A percentile compares a stretch with the other conserved stretches of the same genome.
Evolutionary conservation across 2,329 filamentous ascomycete genomes (phyloP).

Genomic region (Xylariaceae sp.): DNA sequence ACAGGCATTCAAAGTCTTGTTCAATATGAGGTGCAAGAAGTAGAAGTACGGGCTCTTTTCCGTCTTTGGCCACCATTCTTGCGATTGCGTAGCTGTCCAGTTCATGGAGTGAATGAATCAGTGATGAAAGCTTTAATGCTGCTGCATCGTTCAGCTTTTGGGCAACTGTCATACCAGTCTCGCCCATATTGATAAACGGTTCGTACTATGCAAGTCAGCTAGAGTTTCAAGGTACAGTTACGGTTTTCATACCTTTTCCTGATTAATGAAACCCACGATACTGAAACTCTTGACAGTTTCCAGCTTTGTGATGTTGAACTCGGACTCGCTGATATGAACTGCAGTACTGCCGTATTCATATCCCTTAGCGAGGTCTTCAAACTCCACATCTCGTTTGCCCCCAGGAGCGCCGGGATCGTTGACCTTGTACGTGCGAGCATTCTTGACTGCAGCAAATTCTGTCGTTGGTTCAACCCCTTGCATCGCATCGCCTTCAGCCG

Average conservation of each 20-base stretch:
- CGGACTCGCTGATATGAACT: conserved; percentile 82
- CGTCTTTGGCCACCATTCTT: conserved; percentile 79
- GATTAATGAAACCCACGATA: conserved; percentile 82
- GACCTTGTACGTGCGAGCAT: conserved; percentile 76
- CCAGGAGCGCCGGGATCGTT: conserved; percentile 71
- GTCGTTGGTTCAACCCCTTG: conserved; percentile 46
- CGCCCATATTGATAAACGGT: conserved; percentile 81
- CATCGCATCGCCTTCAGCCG: conserved; percentile 51
- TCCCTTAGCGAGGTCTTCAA: conserved; percentile 84
- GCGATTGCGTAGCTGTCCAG: conserved; percentile 83
- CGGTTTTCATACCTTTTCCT: conserved; percentile 54
- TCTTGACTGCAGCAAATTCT: conserved; percentile 68
- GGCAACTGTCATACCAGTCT: conserved; percentile 72
- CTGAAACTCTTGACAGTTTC: conserved; percentile 73
- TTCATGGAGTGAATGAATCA: conserved; percentile 84
- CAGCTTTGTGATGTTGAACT: conserved; percentile 84
- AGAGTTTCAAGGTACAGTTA: neutral
- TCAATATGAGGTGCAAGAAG: conserved; percentile 80
- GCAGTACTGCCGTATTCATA: conserved; percentile 92
- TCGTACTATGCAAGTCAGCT: conserved; percentile 59
- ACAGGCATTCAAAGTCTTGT: conserved; percentile 75
- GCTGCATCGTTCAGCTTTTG: conserved; percentile 79
- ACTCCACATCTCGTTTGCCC: conserved; percentile 77
- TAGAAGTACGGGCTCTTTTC: conserved; percentile 72
- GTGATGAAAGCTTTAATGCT: conserved; percentile 78